Evolutionary conservation across 2,329 filamentous ascomycete species (phyloP), one percentile per base, ranked within the genome.

Genomic region (Cyphellophora europaea): DNA sequence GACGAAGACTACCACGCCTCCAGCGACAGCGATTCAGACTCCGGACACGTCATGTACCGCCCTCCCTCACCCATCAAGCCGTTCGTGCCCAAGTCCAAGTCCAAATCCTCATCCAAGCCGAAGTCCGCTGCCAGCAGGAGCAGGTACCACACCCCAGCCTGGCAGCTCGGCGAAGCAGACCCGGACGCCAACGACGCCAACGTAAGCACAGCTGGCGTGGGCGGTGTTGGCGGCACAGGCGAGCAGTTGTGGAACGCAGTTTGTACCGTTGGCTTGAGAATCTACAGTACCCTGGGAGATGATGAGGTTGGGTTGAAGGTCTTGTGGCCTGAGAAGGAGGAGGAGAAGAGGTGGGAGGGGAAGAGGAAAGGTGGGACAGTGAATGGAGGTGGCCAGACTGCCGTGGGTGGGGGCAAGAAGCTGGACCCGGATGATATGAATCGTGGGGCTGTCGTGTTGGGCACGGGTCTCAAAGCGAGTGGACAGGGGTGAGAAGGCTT

Each of bases 211-310:
- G 13, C 19, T 13, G 31, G 13, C 10, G 38, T 19, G 30, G 34
- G 38, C 13, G 40, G 40, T 29, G 37, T 38, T 3, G 49, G 40
- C 6, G 50, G 48, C 19, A 40, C 40, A 11, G 48, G 44, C 15
- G 47, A 41, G 11, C 54, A 60, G 40, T 71, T 71, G 0, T 78
- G 74, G 74, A 75, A 77, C 46, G 74, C 74, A 1, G 63, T 76
- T 1, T 74, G 71, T 41, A 71, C 77, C 11, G 64, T 77, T 4
- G 74, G 74, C 0, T 51, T 78, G 18, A 59, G 71, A 5, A 72
- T 78, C 1, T 77, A 74, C 47, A 54, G n/a, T 45, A 54, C 41
- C 12, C 27, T 44, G 11, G n/a, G 25, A 12, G 41, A 33, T 17
- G 41, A 38, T 11, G 32, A 27, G 3, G 31, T 44, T 33, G 38